Evolutionary conservation across 345 rosid species (phyloP).

Genomic region (Acer saccharum): DNA sequence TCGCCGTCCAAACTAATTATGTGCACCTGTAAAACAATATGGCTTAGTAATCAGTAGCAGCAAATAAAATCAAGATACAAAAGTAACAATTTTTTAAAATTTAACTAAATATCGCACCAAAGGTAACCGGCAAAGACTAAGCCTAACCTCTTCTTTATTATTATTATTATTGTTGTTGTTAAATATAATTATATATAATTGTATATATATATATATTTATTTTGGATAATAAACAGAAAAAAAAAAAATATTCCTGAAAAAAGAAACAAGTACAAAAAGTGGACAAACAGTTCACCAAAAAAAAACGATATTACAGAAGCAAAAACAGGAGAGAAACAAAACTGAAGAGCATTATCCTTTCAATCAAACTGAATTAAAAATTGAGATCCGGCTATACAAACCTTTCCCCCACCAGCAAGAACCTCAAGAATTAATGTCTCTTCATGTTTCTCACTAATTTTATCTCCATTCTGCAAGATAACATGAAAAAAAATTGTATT

Average conservation of each 20-base stretch:
- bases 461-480: constrained; percentile 52
- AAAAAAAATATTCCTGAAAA: neutral
- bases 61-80: constrained; percentile 19
- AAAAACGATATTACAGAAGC: neutral
- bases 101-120: neutral
- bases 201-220: neutral
- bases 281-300: neutral
- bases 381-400: constrained; percentile 35
- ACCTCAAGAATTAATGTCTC: constrained; percentile 77
- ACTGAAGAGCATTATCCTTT: neutral
- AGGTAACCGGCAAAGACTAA: neutral
- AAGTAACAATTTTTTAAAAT: neutral
- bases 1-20: constrained; percentile 69
- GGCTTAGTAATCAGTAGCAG: constrained; percentile 2
- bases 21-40: constrained; percentile 57
- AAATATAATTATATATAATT: neutral
- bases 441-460: constrained; percentile 46
- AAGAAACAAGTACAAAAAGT: neutral
- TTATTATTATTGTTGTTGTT: neutral
- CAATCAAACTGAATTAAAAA: neutral
- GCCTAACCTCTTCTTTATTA: neutral
- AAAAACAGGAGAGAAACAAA: neutral
- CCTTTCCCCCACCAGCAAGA: constrained; percentile 95
- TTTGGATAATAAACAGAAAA: neutral
- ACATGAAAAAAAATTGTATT: constrained; percentile 6